A percentile compares a stretch with the other conserved stretches of the same genome.
These are phyloP conservation scores for Globisporangium splendens DNA, from an alignment of 352 stramenopile genomes.

Conservation along the genomic window DNA sequence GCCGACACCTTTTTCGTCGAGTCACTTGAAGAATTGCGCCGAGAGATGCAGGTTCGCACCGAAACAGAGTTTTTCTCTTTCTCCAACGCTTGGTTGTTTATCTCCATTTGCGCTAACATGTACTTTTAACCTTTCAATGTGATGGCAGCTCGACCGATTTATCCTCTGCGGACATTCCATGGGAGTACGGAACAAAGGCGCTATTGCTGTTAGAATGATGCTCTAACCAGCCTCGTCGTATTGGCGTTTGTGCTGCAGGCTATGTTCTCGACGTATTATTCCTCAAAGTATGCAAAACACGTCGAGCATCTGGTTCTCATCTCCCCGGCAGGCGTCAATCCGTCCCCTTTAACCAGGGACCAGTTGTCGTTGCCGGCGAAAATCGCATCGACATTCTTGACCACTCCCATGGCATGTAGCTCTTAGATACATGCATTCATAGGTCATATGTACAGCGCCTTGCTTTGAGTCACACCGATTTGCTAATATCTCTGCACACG, in stretches of 20 bases:
- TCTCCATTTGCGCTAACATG: too few relatives aligned
- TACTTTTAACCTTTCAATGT: too few relatives aligned
- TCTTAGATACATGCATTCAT: too few relatives aligned
- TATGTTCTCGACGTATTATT: conserved; percentile 14
- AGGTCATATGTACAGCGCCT: too few relatives aligned
- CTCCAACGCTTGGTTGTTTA: too few relatives aligned
- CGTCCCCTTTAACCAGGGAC: neutral
- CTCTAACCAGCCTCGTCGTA: neutral
- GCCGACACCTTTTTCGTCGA: conserved; percentile 6
- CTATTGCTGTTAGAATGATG: neutral
- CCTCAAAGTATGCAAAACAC: conserved; percentile 5
- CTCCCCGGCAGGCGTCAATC: conserved; percentile 17
- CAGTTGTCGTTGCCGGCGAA: conserved; percentile 1
- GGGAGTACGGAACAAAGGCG: neutral
- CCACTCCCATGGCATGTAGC: conserved; percentile 7
- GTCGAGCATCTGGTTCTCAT: conserved; percentile 24
- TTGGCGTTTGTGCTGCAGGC: conserved; percentile 4
- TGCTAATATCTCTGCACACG: neutral
- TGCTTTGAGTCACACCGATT: too few relatives aligned
- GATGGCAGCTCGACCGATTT: conserved; percentile 5
- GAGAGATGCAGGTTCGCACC: conserved; percentile 2
- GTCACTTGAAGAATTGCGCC: conserved; percentile 5
- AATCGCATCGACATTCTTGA: conserved; percentile 2
- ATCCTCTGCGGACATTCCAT: conserved; percentile 10
- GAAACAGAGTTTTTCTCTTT: too few relatives aligned